These are phyloP conservation scores for Pyronema domesticum DNA, from an alignment of 495 filamentous ascomycete species.

Conservation along the genomic window DNA sequence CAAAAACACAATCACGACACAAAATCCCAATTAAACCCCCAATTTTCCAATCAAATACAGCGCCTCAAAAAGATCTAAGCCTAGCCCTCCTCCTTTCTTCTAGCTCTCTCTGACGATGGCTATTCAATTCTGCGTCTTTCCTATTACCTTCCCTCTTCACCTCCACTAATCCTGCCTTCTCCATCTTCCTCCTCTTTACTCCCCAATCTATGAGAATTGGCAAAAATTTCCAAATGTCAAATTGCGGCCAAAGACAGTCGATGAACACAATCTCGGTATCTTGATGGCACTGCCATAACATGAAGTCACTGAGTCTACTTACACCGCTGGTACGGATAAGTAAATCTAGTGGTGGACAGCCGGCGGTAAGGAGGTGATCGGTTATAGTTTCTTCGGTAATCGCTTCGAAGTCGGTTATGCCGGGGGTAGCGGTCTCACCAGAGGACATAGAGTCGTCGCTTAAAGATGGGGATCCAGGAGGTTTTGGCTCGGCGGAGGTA, in stretches of 20 bases:
- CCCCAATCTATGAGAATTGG: slow-evolving; percentile 90
- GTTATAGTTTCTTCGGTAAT: slow-evolving; percentile 67
- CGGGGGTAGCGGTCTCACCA: slow-evolving; percentile 12
- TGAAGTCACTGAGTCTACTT: slow-evolving; percentile 81
- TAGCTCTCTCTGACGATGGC: slow-evolving; percentile 1
- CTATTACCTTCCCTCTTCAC: neutral
- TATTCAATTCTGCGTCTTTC: slow-evolving; percentile 4
- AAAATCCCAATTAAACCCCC: no score
- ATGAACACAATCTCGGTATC: slow-evolving; percentile 83
- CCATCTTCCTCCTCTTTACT: slow-evolving; percentile 39
- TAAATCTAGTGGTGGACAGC: slow-evolving; percentile 71
- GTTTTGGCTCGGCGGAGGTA: slow-evolving; percentile 7
- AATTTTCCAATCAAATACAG: no score
- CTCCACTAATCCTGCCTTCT: slow-evolving; percentile 1
- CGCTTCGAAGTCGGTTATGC: slow-evolving; percentile 51
- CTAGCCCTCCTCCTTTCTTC: neutral
- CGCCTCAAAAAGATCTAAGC: neutral
- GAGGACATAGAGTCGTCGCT: slow-evolving; percentile 6
- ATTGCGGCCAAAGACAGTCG: slow-evolving; percentile 88
- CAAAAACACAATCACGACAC: no score
- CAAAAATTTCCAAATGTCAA: slow-evolving; percentile 85
- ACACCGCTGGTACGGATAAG: slow-evolving; percentile 84
- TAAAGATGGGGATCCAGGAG: slow-evolving; percentile 8
- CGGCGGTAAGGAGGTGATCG: slow-evolving; percentile 66
- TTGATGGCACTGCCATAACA: slow-evolving; percentile 95